Conservation (phyloP, 768 basidiomycete genomes). For the Dacryopinax spathularia region DNA sequence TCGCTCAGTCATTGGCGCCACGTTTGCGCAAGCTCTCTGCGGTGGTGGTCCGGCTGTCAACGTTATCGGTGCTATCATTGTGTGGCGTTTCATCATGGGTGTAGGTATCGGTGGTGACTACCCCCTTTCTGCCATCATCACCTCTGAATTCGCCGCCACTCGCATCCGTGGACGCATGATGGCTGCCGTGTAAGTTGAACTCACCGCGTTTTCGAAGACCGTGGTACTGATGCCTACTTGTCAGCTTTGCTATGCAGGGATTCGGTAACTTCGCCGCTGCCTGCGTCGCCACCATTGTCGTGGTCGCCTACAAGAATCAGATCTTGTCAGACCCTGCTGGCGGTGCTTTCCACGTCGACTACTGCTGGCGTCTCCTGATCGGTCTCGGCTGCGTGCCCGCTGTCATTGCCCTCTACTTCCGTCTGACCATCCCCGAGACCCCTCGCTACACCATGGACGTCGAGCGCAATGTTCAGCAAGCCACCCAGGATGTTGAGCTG, state of each 20-base stretch:
- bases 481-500: slow-evolving; percentile 53
- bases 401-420: slow-evolving; percentile 57
- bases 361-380: slow-evolving; percentile 75
- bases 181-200: slow-evolving; percentile 75
- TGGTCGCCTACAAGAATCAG: slow-evolving; percentile 50
- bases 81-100: slow-evolving; percentile 75
- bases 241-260: slow-evolving; percentile 5
- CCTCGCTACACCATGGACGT: slow-evolving; percentile 67
- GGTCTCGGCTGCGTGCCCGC: slow-evolving; percentile 78
- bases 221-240: slow-evolving; percentile 34
- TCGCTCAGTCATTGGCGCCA: slow-evolving; percentile 47
- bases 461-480: slow-evolving; percentile 67
- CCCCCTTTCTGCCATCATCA: slow-evolving; percentile 70
- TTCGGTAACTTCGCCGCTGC: slow-evolving; percentile 37
- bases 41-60: slow-evolving; percentile 50
- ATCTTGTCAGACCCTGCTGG: slow-evolving; percentile 35
- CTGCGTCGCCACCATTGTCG: slow-evolving; percentile 48
- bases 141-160: slow-evolving; percentile 71
- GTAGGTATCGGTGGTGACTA: slow-evolving; percentile 85
- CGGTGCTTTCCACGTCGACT: slow-evolving; percentile 44
- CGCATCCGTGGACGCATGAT: slow-evolving; percentile 71
- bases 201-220: too few relatives aligned
- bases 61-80: slow-evolving; percentile 61
- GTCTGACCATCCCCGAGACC: slow-evolving; percentile 25
- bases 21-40: slow-evolving; percentile 65